Percentiles rank a stretch among this genome's conserved stretches.
These are phyloP conservation scores for Dioszegia hungarica DNA, from an alignment of 768 basidiomycete genomes.

Conservation along the genomic window DNA sequence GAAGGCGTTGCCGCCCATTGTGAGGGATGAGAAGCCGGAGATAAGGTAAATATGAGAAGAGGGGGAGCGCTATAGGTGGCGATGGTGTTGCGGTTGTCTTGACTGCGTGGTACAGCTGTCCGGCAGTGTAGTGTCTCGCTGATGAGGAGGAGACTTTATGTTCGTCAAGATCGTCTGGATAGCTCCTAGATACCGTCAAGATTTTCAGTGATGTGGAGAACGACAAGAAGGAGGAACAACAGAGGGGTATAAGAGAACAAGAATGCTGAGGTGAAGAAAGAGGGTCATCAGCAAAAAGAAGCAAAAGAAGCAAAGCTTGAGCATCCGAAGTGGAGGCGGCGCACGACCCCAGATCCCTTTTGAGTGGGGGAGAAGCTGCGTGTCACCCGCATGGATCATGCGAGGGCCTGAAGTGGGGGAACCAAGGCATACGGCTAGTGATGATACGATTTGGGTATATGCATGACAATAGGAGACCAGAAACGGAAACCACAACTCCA, in stretches of 20 bases:
- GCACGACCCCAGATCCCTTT: too few relatives aligned
- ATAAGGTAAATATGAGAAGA: background rate
- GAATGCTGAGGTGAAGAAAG: background rate
- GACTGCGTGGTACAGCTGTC: too few relatives aligned
- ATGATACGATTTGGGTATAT: background rate
- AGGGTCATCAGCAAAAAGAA: background rate
- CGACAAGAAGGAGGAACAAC: background rate
- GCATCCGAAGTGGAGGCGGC: too few relatives aligned
- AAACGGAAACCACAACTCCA: background rate
- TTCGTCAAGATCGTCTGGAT: background rate
- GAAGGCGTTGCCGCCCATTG: conserved; percentile 37
- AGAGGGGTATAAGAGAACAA: background rate
- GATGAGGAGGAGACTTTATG: too few relatives aligned
- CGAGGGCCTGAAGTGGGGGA: background rate
- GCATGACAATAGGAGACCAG: background rate
- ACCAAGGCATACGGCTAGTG: background rate
- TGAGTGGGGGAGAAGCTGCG: too few relatives aligned
- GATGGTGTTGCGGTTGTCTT: background rate
- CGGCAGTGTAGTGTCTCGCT: too few relatives aligned
- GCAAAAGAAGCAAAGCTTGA: background rate
- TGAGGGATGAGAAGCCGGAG: background rate
- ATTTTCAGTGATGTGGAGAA: background rate
- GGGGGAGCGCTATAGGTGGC: background rate
- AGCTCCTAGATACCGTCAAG: background rate
- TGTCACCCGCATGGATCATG: too few relatives aligned